Percentiles rank a stretch among this genome's conserved stretches.
Evolutionary conservation across 1,284 basidiomycete species (phyloP).

Genomic region (Xerocomus nothofagi): DNA sequence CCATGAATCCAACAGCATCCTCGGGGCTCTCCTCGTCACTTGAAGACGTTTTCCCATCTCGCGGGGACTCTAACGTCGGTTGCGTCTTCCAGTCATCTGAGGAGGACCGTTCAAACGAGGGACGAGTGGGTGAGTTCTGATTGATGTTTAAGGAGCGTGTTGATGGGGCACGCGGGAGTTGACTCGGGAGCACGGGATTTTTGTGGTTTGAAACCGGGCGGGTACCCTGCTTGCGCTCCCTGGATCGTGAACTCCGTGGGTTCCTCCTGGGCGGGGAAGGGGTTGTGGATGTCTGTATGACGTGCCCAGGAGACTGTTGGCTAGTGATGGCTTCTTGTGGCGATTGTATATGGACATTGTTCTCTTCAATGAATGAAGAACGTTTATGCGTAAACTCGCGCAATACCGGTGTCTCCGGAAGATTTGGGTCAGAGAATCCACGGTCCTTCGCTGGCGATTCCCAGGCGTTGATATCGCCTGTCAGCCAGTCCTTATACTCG

Average conservation of each 20-base stretch:
- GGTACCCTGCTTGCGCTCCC: conserved; percentile 24
- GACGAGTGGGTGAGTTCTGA: conserved; percentile 12
- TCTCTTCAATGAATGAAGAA: conserved; percentile 61
- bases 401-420: conserved; percentile 45
- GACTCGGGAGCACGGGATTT: conserved; percentile 17
- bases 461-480: conserved; percentile 53
- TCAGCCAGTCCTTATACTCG: conserved; percentile 65
- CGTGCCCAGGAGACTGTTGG: conserved; percentile 36
- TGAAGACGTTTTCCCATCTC: conserved; percentile 41
- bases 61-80: conserved; percentile 14
- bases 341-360: conserved; percentile 42
- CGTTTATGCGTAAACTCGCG: conserved; percentile 71
- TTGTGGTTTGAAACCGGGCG: conserved; percentile 11
- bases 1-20: conserved; percentile 43
- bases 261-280: conserved; percentile 29
- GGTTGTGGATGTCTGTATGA: conserved; percentile 22
- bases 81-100: conserved; percentile 20
- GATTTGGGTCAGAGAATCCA: conserved; percentile 13
- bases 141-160: conserved; percentile 13
- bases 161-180: conserved; percentile 6
- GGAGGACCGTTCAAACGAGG: conserved; percentile 13
- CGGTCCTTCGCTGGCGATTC: conserved; percentile 24
- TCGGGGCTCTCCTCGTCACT: conserved; percentile 61
- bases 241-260: conserved; percentile 27
- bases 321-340: conserved; percentile 50